phyloP scores from a whole-genome alignment of 306 rosid species.

The Rubus parviflorus region DNA sequence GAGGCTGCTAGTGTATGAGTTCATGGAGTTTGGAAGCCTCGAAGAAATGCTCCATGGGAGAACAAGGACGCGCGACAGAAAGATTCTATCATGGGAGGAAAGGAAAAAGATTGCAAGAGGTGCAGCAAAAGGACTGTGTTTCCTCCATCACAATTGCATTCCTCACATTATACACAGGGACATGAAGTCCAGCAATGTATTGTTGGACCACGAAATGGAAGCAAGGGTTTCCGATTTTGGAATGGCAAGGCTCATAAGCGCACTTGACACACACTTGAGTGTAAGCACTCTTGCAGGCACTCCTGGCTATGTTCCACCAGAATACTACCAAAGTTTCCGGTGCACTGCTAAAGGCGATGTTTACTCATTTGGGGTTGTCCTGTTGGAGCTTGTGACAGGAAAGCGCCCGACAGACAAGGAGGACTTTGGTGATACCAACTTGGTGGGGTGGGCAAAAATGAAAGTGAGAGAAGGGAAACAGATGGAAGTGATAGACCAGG shows the following conservation, averaged over 20 bases:
- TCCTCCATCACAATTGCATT: constrained; percentile 96
- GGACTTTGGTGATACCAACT: constrained; percentile 90
- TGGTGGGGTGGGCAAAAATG: constrained; percentile 95
- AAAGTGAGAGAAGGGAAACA: constrained; percentile 85
- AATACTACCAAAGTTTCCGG: constrained; percentile 93
- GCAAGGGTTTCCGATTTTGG: constrained; percentile 95
- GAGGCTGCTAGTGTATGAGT: constrained; percentile 91
- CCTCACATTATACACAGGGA: constrained; percentile 97
- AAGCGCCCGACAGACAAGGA: constrained; percentile 93
- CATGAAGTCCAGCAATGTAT: constrained; percentile 97
- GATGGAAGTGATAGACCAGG: constrained; percentile 85
- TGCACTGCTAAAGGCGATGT: constrained; percentile 98
- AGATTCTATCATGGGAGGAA: constrained; percentile 83
- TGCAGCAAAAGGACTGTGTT: constrained; percentile 93
- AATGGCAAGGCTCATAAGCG: constrained; percentile 97
- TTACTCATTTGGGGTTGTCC: constrained; percentile 88
- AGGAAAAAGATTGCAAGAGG: constrained; percentile 92
- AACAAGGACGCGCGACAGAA: constrained; percentile 50
- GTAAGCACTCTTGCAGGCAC: constrained; percentile 99
- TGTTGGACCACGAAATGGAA: constrained; percentile 84
- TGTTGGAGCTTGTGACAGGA: constrained; percentile 78
- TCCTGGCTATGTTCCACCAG: constrained; percentile 97
- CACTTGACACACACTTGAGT: constrained; percentile 92
- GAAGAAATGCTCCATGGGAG: constrained; percentile 96
- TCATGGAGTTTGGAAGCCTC: constrained; percentile 94